phyloP scores from a whole-genome alignment of 306 rosid genomes.

The Chamaecrista fasciculata region DNA sequence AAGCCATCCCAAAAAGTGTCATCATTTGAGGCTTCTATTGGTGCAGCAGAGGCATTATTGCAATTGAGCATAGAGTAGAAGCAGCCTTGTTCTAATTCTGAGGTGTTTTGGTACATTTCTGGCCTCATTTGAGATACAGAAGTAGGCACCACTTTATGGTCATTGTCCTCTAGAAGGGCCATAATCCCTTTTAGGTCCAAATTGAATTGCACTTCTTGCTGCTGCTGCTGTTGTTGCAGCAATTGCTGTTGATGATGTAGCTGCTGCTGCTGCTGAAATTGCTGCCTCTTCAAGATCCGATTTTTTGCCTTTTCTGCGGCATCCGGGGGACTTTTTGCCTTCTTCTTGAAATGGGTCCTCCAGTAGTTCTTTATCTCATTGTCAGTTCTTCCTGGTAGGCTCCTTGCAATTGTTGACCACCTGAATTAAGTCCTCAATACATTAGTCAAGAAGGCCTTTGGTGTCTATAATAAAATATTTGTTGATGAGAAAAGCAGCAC shows the following conservation, averaged over 20 bases:
- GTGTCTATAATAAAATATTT: too few relatives aligned
- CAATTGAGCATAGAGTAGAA: constrained; percentile 44
- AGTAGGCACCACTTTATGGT: constrained; percentile 27
- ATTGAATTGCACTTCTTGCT: constrained; percentile 41
- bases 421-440: constrained; percentile 29
- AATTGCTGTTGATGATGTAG: constrained; percentile 37
- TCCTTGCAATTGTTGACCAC: constrained; percentile 96
- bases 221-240: constrained; percentile 32
- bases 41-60: constrained; percentile 39
- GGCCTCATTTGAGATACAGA: constrained; percentile 43
- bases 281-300: constrained; percentile 58
- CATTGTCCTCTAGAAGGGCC: constrained; percentile 60
- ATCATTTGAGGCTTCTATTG: constrained; percentile 38
- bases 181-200: constrained; percentile 58
- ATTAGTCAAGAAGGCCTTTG: not conserved
- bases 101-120: constrained; percentile 44
- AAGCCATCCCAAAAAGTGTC: constrained; percentile 64
- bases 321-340: constrained; percentile 48
- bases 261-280: constrained; percentile 52
- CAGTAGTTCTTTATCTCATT: constrained; percentile 92
- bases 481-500: too few relatives aligned
- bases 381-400: constrained; percentile 94
- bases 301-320: constrained; percentile 52
- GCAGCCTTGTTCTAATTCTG: constrained; percentile 42
- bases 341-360: constrained; percentile 93